These are phyloP conservation scores for Lepidium africanum DNA, from an alignment of 345 rosid genomes.

Conservation along the genomic window DNA sequence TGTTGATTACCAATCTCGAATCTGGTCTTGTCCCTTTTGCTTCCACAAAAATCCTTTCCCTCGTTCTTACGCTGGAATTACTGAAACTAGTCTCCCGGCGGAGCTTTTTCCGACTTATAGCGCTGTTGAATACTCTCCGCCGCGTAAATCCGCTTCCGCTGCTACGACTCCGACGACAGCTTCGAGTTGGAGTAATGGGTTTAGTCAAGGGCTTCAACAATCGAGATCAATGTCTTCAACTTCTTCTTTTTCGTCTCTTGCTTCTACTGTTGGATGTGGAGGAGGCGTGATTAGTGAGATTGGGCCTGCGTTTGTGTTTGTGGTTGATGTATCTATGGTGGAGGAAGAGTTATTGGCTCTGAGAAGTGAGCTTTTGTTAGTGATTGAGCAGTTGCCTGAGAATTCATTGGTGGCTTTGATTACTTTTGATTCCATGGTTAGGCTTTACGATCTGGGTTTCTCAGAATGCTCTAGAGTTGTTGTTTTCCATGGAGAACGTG, in stretches of 20 bases:
- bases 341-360: slow-evolving; percentile 68
- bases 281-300: slow-evolving; percentile 19
- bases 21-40: slow-evolving; percentile 91
- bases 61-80: slow-evolving; percentile 60
- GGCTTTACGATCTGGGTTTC: slow-evolving; percentile 76
- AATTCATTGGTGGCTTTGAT: slow-evolving; percentile 61
- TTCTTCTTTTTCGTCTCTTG: slow-evolving; percentile 42
- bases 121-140: slow-evolving; percentile 59
- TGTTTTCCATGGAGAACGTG: slow-evolving; percentile 70
- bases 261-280: slow-evolving; percentile 26
- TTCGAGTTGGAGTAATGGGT: slow-evolving; percentile 18
- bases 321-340: slow-evolving; percentile 62
- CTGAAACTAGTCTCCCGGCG: slow-evolving; percentile 83
- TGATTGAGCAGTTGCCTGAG: slow-evolving; percentile 80
- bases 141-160: slow-evolving; percentile 1
- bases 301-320: slow-evolving; percentile 87
- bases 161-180: not conserved
- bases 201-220: slow-evolving; percentile 7
- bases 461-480: slow-evolving; percentile 64
- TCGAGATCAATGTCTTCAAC: slow-evolving; percentile 40
- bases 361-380: slow-evolving; percentile 62
- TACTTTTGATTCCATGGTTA: slow-evolving; percentile 78
- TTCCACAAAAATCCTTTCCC: slow-evolving; percentile 58
- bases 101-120: slow-evolving; percentile 95
- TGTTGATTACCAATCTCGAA: slow-evolving; percentile 76